phyloP scores from a whole-genome alignment of 1,284 basidiomycete species.

The Moesziomyces parantarcticus region DNA sequence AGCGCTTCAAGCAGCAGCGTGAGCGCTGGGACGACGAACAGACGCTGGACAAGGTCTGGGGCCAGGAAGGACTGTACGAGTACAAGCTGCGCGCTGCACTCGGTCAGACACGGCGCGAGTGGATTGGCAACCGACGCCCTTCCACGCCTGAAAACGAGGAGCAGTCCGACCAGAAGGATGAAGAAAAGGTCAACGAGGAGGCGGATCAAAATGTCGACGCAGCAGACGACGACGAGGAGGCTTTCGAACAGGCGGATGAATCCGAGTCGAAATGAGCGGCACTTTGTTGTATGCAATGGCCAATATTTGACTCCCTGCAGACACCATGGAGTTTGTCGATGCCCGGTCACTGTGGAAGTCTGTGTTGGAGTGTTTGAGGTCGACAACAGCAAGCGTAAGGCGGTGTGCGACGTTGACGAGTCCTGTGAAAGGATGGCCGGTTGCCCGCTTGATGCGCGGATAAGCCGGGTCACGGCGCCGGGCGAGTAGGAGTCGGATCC shows the following conservation, averaged over 20 bases:
- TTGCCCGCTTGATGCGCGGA: too few relatives aligned
- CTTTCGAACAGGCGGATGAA: constrained; percentile 5
- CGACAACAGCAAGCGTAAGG: too few relatives aligned
- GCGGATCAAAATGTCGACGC: constrained; percentile 5
- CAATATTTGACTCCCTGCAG: too few relatives aligned
- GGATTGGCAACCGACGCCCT: constrained; percentile 26
- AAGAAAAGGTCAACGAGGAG: constrained; percentile 4
- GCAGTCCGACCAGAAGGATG: constrained; percentile 5
- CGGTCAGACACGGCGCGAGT: constrained; percentile 29
- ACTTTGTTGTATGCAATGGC: too few relatives aligned
- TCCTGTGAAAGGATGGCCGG: too few relatives aligned
- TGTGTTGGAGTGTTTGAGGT: too few relatives aligned
- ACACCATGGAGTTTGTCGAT: too few relatives aligned
- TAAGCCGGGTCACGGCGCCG: too few relatives aligned
- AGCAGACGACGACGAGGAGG: constrained; percentile 4
- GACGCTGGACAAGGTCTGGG: constrained; percentile 28
- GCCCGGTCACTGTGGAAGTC: too few relatives aligned
- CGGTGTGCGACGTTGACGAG: too few relatives aligned
- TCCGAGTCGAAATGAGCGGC: neutral
- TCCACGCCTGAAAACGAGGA: constrained; percentile 18
- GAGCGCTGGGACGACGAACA: constrained; percentile 27
- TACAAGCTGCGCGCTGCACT: constrained; percentile 31
- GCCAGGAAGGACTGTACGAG: constrained; percentile 46
- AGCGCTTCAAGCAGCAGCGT: constrained; percentile 15
- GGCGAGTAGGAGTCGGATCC: too few relatives aligned